Evolutionary conservation across 176 grass and related monocot genomes (phyloP), one percentile per base, ranked within the genome.

Genomic region (Otatea glauca): DNA sequence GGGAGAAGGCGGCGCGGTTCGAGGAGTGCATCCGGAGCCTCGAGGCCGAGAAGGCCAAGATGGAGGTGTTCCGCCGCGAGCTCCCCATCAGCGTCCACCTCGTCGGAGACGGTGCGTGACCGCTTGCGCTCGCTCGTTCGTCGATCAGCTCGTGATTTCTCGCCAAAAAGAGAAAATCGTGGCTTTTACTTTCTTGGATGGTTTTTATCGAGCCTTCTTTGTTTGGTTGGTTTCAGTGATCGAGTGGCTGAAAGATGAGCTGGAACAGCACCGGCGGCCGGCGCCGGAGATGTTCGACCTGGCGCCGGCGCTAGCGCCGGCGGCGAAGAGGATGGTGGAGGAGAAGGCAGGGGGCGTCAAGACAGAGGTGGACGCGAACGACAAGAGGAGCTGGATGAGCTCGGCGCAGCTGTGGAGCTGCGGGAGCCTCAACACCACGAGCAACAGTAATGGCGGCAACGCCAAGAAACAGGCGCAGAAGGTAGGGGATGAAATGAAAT

Each of bases 341-440:
- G 62, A 65, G 50, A 84, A 72, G 89, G 51, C 69, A 10, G 63
- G 43, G 37, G 37, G 4, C 13, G 83, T 15, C 0, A 78, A 90
- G 85, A 6, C 45, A 82, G 93, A 89, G 50, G 66, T 21, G 0
- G 92, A 96, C 71, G 80, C 84, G 2, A 91, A 84, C 66, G 93
- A 99, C 72, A 96, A 96, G 84, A 78, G 85, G 54, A 94, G 77
- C 78, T 99, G 93, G 96, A 96, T 96, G 96, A 99, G 96, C 78
- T 96, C 93, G 21, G 93, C 86, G 27, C 93, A 96, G 90, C 90
- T 99, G 15, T 99, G 96, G 96, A 96, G 81, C 81, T 88, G 70
- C 81, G 87, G 83, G 13, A 72, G 73, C 66, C 43, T 49, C 63
- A 81, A 55, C 49, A 50, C 37, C 55, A 75, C 80, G 16, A 61